Percentiles rank a stretch among this genome's conserved stretches.
phyloP scores from a whole-genome alignment of 2,329 filamentous ascomycete species.

The Lomentospora prolificans region DNA sequence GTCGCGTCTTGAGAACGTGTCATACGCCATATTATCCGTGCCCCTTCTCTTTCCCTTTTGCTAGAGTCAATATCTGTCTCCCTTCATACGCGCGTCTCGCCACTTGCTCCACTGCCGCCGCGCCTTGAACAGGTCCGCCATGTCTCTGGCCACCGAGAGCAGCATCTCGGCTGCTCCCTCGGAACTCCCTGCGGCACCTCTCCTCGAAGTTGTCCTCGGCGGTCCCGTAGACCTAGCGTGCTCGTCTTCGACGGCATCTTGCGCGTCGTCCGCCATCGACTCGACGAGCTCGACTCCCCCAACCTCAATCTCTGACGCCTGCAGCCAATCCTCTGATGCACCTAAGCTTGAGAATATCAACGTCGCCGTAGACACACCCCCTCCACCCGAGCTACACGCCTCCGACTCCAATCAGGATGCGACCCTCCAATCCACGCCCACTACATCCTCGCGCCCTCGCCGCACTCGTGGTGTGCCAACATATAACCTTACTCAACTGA shows the following conservation, averaged over 20 bases:
- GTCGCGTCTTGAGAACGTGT: slow-evolving; percentile 5
- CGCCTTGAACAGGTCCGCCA: neutral
- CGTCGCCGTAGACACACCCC: slow-evolving; percentile 9
- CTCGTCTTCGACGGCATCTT: neutral
- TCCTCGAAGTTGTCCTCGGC: neutral
- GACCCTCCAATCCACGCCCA: slow-evolving; percentile 12
- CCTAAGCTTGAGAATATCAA: slow-evolving; percentile 24
- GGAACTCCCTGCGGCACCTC: neutral
- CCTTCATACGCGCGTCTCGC: neutral
- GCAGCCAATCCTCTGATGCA: slow-evolving; percentile 42
- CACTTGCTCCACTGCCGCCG: neutral
- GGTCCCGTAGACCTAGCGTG: neutral
- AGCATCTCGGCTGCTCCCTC: neutral
- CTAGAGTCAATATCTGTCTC: neutral
- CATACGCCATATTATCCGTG: neutral
- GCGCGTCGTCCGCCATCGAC: slow-evolving; percentile 4
- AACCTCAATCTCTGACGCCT: slow-evolving; percentile 54
- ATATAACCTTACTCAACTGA: slow-evolving; percentile 57
- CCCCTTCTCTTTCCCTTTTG: neutral
- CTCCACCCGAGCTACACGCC: slow-evolving; percentile 15
- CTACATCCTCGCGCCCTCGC: slow-evolving; percentile 36
- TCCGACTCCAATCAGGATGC: slow-evolving; percentile 12
- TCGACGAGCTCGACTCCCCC: slow-evolving; percentile 8
- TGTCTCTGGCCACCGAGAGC: slow-evolving; percentile 1
- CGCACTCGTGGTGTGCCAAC: slow-evolving; percentile 25